Conservation (phyloP, 2,329 filamentous ascomycete genomes). For the Beauveria pseudobassiana region DNA sequence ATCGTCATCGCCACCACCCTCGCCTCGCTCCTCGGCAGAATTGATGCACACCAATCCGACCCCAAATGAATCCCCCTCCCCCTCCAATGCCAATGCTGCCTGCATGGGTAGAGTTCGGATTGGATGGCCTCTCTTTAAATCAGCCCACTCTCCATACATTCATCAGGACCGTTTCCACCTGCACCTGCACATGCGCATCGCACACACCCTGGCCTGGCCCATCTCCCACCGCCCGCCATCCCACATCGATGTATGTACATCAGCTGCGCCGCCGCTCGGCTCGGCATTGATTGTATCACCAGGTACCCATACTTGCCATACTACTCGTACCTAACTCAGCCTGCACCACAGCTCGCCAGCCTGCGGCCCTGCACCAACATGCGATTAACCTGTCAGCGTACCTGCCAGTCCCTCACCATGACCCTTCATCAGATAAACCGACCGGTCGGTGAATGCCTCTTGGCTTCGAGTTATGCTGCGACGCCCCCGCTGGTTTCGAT, state of each 20-base stretch:
- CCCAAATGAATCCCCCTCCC: neutral
- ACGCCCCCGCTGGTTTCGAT: slow-evolving; percentile 9
- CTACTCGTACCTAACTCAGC: neutral
- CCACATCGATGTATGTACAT: slow-evolving; percentile 3
- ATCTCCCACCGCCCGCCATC: slow-evolving; percentile 3
- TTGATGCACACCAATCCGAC: slow-evolving; percentile 2
- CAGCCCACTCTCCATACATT: slow-evolving; percentile 11
- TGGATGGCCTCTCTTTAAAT: slow-evolving; percentile 5
- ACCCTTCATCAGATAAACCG: neutral
- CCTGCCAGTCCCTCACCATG: neutral
- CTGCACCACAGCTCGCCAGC: neutral
- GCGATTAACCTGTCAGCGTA: neutral
- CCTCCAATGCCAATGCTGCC: neutral
- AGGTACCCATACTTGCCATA: too few species aligned
- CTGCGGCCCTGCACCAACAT: slow-evolving; percentile 5
- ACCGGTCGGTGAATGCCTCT: neutral
- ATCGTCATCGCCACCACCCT: neutral
- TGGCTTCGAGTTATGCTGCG: neutral
- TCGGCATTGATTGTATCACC: slow-evolving; percentile 2
- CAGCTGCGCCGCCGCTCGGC: slow-evolving; percentile 1
- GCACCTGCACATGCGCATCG: slow-evolving; percentile 7
- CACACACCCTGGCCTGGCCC: neutral
- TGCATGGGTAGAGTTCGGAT: slow-evolving; percentile 4
- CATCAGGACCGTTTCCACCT: neutral
- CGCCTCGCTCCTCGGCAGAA: slow-evolving; percentile 7